Percentiles rank a stretch among this genome's conserved stretches.
These are phyloP conservation scores for Microbotryomycetes sp. DNA, from an alignment of 1,284 basidiomycete genomes.

Conservation along the genomic window DNA sequence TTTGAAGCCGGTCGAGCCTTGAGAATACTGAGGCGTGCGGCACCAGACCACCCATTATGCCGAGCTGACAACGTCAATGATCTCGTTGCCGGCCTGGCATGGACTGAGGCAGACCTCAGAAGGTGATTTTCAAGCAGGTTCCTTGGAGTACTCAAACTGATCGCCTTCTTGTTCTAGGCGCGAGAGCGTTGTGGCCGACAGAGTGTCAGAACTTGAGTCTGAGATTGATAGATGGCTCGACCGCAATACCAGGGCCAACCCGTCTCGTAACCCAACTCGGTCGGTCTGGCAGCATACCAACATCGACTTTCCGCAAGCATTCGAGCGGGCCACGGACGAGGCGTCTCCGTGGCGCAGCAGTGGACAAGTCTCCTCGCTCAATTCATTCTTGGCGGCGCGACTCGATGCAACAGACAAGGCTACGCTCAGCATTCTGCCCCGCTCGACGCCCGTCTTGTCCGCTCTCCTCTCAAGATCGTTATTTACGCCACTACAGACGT, in stretches of 20 bases:
- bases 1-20: conserved; percentile 5
- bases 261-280: background rate
- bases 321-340: background rate
- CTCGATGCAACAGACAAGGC: background rate
- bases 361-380: background rate
- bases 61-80: background rate
- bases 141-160: background rate
- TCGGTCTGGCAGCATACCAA: background rate
- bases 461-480: background rate
- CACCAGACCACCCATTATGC: conserved; percentile 1
- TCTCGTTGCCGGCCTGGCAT: background rate
- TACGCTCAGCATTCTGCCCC: background rate
- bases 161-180: background rate
- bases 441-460: background rate
- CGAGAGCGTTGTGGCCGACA: background rate
- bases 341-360: background rate
- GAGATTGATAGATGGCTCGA: background rate
- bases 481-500: background rate
- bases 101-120: background rate
- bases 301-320: background rate
- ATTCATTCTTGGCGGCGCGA: background rate
- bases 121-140: background rate
- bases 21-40: background rate
- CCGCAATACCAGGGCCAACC: background rate
- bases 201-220: background rate